phyloP scores from a whole-genome alignment of 495 filamentous ascomycete species.

The Parathielavia hyrcaniae region DNA sequence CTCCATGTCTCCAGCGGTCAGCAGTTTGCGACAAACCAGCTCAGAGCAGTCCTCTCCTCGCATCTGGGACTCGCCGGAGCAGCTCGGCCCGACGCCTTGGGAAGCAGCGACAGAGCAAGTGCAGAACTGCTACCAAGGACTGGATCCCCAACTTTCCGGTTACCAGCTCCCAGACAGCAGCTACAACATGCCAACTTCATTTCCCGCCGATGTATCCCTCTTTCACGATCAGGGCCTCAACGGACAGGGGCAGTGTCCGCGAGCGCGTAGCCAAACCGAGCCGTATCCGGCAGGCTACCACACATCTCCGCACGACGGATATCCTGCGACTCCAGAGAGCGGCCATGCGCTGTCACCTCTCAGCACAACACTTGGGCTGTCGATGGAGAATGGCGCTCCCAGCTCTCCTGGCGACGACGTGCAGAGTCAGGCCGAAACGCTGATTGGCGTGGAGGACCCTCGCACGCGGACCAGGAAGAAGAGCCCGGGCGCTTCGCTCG shows the following conservation, averaged over 20 bases:
- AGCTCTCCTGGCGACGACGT: background rate
- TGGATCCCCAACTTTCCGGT: slow-evolving; percentile 10
- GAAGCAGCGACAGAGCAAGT: slow-evolving; percentile 16
- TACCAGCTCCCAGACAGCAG: slow-evolving; percentile 3
- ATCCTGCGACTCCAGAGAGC: slow-evolving; percentile 15
- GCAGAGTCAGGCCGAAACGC: background rate
- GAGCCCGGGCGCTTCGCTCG: slow-evolving; percentile 1
- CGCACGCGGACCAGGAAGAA: slow-evolving; percentile 5
- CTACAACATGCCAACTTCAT: slow-evolving; percentile 12
- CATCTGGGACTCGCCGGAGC: slow-evolving; percentile 28
- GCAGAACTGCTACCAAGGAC: slow-evolving; percentile 4
- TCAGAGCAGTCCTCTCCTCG: slow-evolving; percentile 28
- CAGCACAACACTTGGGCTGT: slow-evolving; percentile 21
- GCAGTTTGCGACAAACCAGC: slow-evolving; percentile 13
- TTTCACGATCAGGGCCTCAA: slow-evolving; percentile 10
- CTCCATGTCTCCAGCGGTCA: slow-evolving; percentile 16
- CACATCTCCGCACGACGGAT: background rate
- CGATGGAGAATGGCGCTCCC: slow-evolving; percentile 14
- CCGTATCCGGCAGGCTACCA: slow-evolving; percentile 17
- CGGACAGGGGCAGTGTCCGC: slow-evolving; percentile 9
- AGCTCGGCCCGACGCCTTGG: slow-evolving; percentile 21
- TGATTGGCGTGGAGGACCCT: background rate
- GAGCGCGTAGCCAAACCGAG: slow-evolving; percentile 16
- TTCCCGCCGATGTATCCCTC: slow-evolving; percentile 10
- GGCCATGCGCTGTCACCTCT: slow-evolving; percentile 18